phyloP scores from a whole-genome alignment of 768 basidiomycete genomes.

The Mycena polygramma region DNA sequence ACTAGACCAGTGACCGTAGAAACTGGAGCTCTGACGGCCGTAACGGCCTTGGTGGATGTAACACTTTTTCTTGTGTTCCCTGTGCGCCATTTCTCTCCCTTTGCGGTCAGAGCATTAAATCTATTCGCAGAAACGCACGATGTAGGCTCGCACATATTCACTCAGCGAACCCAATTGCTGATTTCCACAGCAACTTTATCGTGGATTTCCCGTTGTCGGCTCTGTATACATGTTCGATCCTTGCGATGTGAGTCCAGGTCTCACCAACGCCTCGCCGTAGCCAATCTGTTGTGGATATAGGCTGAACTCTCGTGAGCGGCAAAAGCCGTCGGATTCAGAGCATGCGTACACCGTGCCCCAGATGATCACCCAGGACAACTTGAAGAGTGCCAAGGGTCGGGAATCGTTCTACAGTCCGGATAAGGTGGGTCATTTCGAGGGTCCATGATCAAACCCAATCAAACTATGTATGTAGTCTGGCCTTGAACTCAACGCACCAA shows the following conservation, averaged over 20 bases:
- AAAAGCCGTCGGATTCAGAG: conserved; percentile 3
- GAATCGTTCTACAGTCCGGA: not conserved
- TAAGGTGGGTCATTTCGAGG: conserved; percentile 1
- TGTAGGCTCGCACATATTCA: no score
- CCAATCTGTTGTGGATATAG: not conserved
- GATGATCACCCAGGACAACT: not conserved
- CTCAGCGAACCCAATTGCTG: no score
- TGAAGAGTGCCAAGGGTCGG: not conserved
- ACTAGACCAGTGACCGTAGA: conserved; percentile 20
- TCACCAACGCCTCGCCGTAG: not conserved
- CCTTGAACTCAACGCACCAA: not conserved
- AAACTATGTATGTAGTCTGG: no score
- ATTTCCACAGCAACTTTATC: conserved; percentile 28
- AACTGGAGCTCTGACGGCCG: conserved; percentile 24
- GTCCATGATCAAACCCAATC: no score
- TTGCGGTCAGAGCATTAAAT: not conserved
- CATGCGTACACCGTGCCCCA: not conserved
- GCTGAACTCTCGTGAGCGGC: conserved; percentile 17
- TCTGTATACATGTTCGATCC: conserved; percentile 30
- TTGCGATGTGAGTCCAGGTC: conserved; percentile 24
- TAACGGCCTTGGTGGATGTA: conserved; percentile 25
- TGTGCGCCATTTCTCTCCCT: not conserved
- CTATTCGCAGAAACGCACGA: not conserved
- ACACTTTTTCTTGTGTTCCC: conserved; percentile 20
- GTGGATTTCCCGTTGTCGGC: conserved; percentile 32